phyloP scores from a whole-genome alignment of 352 stramenopile species.

The Thalassiosira mediterranea region DNA sequence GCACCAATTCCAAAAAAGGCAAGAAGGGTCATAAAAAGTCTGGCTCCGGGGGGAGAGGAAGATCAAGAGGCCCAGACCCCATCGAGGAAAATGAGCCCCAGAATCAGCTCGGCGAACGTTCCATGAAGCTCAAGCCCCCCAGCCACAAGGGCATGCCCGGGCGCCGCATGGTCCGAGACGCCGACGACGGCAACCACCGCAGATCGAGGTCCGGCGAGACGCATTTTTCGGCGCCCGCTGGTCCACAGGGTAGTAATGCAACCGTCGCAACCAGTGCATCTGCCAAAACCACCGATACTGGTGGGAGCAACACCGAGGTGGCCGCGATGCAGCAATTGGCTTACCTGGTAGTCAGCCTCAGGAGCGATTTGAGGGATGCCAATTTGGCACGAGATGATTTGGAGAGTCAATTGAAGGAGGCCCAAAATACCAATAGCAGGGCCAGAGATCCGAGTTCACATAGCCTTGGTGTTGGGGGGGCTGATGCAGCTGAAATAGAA shows the following conservation, averaged over 20 bases:
- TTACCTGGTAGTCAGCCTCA: constrained; percentile 29
- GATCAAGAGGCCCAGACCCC: neutral
- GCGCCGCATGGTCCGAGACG: neutral
- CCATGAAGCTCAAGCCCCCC: constrained; percentile 20
- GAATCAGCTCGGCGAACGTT: neutral
- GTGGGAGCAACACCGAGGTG: constrained; percentile 6
- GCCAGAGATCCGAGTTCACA: no score
- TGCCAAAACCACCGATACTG: neutral
- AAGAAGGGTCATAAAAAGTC: no score
- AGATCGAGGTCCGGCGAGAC: neutral
- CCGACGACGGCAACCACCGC: neutral
- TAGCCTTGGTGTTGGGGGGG: neutral
- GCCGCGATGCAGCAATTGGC: constrained; percentile 47
- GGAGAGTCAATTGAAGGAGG: constrained; percentile 24
- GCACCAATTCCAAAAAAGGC: no score
- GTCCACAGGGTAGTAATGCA: neutral
- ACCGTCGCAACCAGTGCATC: neutral
- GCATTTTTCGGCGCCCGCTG: neutral
- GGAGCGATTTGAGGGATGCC: constrained; percentile 21
- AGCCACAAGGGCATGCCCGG: constrained; percentile 4
- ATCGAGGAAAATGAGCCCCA: neutral
- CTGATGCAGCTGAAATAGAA: neutral
- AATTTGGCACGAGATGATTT: constrained; percentile 23
- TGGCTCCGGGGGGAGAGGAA: no score
- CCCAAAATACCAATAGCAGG: neutral